Conservation (phyloP, 352 stramenopile species). For the Phytophthora macrochlamydospora region DNA sequence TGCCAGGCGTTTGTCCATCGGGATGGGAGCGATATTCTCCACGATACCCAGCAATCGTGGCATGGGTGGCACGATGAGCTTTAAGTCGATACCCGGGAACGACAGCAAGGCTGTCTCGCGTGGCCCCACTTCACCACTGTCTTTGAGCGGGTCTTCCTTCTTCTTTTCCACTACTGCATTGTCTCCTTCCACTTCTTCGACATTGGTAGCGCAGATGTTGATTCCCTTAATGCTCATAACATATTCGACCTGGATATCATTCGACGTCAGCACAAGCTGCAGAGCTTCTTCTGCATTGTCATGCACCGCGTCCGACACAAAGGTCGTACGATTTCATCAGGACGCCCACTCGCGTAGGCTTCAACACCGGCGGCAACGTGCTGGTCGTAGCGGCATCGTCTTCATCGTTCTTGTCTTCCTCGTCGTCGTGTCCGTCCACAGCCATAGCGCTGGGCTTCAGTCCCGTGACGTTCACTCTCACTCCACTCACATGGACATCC, state of each 20-base stretch:
- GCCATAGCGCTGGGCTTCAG: conserved; percentile 24
- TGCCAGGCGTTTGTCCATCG: conserved; percentile 43
- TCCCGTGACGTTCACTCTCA: conserved; percentile 46
- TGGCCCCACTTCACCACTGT: conserved; percentile 23
- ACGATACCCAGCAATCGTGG: conserved; percentile 59
- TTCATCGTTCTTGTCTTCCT: conserved; percentile 30
- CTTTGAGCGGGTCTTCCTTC: conserved; percentile 31
- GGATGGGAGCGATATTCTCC: conserved; percentile 57
- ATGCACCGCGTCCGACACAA: conserved; percentile 50
- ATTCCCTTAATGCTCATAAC: conserved; percentile 54
- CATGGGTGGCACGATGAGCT: conserved; percentile 61
- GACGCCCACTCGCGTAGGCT: conserved; percentile 45
- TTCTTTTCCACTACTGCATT: conserved; percentile 17
- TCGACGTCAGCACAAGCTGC: conserved; percentile 53
- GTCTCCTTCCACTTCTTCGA: conserved; percentile 22
- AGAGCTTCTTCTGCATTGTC: conserved; percentile 48
- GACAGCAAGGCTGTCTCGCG: conserved; percentile 40
- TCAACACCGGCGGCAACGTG: conserved; percentile 26
- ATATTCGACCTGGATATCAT: conserved; percentile 58
- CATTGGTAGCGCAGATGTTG: conserved; percentile 46
- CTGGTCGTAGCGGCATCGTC: conserved; percentile 28
- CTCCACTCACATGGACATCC: conserved; percentile 53
- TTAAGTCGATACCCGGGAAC: conserved; percentile 48
- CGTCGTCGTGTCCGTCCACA: conserved; percentile 35
- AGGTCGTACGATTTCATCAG: conserved; percentile 44